Evolutionary conservation across 306 rosid genomes (phyloP), one percentile per base, ranked within the genome.

Genomic region (Medicago lupulina): DNA sequence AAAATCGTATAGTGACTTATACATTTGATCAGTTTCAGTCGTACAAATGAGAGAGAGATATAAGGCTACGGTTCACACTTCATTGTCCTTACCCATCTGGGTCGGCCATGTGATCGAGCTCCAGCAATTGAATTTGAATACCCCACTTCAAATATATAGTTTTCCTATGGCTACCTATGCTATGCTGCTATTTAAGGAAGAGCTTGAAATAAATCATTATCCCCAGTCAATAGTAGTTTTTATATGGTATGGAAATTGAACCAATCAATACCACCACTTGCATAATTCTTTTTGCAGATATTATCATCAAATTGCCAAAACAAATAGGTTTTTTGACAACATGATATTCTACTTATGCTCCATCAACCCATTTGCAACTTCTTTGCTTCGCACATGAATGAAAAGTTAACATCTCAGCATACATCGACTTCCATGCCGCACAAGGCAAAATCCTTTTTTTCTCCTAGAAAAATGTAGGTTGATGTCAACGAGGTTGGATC

Each of bases 231-330:
- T 72, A 34, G 25, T 44, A 44, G 44, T 73, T 66, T 66, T 14
- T 47, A 11, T 25, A 10, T 43, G 40, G 47, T 21, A 28, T 3
- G 69, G 46, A 38, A 57, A 36, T 54, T 12, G 17, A 8, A 2
- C 9, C 15, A 31, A 13, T 17, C 15, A 77, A 70, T 8, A 43
- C 12, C 49, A 59, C 46, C 76, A 73, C 73, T 80, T 74, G 73
- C 58, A 50, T 40, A 39, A 3, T 47, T 21, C 36, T 50, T 12
- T n/a, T 15, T 6, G 3, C 21, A 15, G 3, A 44, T 9, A 50
- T 36, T 53, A 16, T 83, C 78, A 54, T 79, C 58, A 44, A 54
- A 5, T 74, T 79, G 75, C 44, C 51, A 25, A 83, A 74, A 46
- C 80, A 60, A 77, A 18, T 28, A 73, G 71, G 63, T 17, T 73